Base-by-base conservation (phyloP, 2,329 filamentous ascomycete species). In the Penicillium thymicola region DNA sequence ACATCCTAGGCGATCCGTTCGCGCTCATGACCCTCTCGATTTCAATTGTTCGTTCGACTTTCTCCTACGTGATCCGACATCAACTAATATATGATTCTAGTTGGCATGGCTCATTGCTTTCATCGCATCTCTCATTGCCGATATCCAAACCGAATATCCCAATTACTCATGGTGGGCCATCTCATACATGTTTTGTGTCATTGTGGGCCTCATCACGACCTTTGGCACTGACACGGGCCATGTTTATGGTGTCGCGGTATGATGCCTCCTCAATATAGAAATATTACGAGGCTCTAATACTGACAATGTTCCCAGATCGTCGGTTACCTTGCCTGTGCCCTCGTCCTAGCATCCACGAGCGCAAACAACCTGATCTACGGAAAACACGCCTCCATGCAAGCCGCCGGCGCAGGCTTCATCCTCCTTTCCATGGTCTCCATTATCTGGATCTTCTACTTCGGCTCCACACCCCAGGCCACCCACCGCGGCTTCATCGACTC, bases 401-500 rank as follows among this genome's bases (percentile, higher is more conserved):
- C 94, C 55, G 89, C 90, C 8, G 91, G 89, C 28, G 94, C 94
- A 58, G 94, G 94, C 44, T 95, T 95, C 75, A 96, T 99, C 60
- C 81, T 99, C 51, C 81, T 97, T 45, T 93, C 92, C 57, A 97
- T 97, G 85, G 87, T 97, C 54, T 85, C 89, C 65, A 90, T 96
- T 67, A 85, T 97, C 58, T 99, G 94, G 94, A 96, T 97, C 66
- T 96, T 97, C 77, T 97, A 97, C 81, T 99, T 97, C 70, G 94
- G 94, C 68, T 96, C 93, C 2, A 89, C 92, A 18, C 92, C 93
- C 1, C 89, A 90, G 41, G 90, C 92, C 16, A 85, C 88, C 53
- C 90, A 92, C 61, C 89, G 93, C 67, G 88, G 90, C 55, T 96
- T 95, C 73, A 89, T 97, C 66, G 94, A 99, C 77, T 96, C 93